Evolutionary conservation across 1,284 basidiomycete species (phyloP), one percentile per base, ranked within the genome.

Genomic region (Pseudozyma flocculosa): DNA sequence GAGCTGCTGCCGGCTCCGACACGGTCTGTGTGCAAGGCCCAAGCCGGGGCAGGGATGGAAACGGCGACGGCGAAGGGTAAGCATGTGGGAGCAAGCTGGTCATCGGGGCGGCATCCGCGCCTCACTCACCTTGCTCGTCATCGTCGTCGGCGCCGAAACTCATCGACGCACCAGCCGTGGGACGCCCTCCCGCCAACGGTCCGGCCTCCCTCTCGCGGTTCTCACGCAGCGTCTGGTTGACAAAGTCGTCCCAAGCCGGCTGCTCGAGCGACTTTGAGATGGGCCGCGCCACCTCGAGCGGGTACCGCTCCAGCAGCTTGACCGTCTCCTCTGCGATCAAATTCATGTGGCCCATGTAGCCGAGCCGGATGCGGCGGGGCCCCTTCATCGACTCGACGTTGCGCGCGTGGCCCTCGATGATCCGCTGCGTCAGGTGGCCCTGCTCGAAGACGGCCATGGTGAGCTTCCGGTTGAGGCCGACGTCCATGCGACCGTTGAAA

Each of bases 301-400:
- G 91, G 79, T 91, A 93, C 42, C 89, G 86, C 42, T 92, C 87
- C 37, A 94, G 82, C 7, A 90, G 86, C 54, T 85, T 85, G 72
- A 92, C 86, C 14, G 92, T 87, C 70, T 93, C 91, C 76, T 93
- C 91, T 0, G 90, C 87, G 61, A 99, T 92, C 58, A 97, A 85
- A 13, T 89, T 89, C 40, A 98, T 84, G 77, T 98, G 93, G 0
- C 94, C 94, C 94, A 98, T 98, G 80, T 91, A 95, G 1, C 93
- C 92, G 4, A 78, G 56, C 14, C 76, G 69, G 24, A 78, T 73
- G 14, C 57, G 61, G 8, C 74, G 59, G 11, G 72, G 73, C 7
- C 61, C 62, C 3, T 54, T 55, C 8, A 68, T 56, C 0, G 72
- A 75, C 40, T 59, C 64, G 17, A 69, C 61, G 54, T 76, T 78